Evolutionary conservation across 192 early-diverging fungal species (phyloP).

Genomic region (Coemansia sp.): DNA sequence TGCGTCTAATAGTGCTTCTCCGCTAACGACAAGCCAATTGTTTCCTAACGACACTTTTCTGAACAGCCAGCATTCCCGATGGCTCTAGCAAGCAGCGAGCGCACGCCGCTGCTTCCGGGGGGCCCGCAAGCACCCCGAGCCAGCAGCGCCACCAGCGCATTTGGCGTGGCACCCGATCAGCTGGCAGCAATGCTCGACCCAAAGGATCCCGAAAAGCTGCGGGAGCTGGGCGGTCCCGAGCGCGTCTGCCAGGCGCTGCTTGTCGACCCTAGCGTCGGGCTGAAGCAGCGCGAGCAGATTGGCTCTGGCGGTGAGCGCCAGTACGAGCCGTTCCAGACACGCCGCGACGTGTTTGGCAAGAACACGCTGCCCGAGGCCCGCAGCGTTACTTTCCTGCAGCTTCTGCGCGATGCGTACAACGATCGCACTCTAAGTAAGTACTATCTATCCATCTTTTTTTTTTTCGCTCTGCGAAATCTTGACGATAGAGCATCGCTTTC

Average conservation of each 20-base stretch:
- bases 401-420: constrained; percentile 63
- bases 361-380: constrained; percentile 59
- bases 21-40: not conserved
- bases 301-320: constrained; percentile 23
- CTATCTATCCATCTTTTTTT: not conserved
- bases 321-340: constrained; percentile 55
- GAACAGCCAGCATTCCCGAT: constrained; percentile 4
- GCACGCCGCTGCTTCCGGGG: constrained; percentile 49
- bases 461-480: not conserved
- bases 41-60: not conserved
- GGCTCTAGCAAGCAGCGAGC: constrained; percentile 41
- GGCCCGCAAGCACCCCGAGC: constrained; percentile 2
- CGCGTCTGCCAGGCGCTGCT: constrained; percentile 60
- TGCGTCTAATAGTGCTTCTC: not conserved
- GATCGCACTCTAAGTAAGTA: constrained; percentile 66
- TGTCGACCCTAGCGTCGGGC: constrained; percentile 63
- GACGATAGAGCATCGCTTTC: not conserved
- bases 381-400: constrained; percentile 57
- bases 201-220: constrained; percentile 61
- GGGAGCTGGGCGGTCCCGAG: constrained; percentile 60
- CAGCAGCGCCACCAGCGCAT: constrained; percentile 20
- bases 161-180: constrained; percentile 55
- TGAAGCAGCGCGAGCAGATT: constrained; percentile 56
- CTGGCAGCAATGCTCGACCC: constrained; percentile 64
- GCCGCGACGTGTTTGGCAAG: constrained; percentile 50